A percentile compares a stretch with the other conserved stretches of the same genome.
Evolutionary conservation across 352 stramenopile species (phyloP).

Genomic region (Phytophthora podocarpi): DNA sequence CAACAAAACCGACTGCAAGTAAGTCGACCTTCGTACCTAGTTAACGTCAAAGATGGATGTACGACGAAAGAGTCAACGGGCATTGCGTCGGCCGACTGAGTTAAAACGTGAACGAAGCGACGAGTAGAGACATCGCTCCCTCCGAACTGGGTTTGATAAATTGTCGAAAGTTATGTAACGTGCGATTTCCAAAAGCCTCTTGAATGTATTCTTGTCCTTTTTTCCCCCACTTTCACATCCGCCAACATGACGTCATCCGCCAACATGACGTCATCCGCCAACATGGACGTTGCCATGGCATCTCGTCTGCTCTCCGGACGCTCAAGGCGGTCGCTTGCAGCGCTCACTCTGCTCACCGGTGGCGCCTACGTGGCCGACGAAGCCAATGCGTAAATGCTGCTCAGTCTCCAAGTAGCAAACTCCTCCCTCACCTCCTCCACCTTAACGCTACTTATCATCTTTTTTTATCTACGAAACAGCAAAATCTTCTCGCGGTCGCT

Average conservation of each 20-base stretch:
- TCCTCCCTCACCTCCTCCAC: no score
- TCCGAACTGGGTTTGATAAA: no score
- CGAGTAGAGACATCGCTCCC: no score
- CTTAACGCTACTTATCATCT: no score
- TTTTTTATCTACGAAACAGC: slow-evolving; percentile 22
- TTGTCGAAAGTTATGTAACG: no score
- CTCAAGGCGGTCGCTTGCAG: slow-evolving; percentile 21
- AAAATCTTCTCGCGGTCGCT: slow-evolving; percentile 67
- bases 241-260: slow-evolving; percentile 5
- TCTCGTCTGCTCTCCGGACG: slow-evolving; percentile 23
- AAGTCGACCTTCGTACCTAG: slow-evolving; percentile 14
- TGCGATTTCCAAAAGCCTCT: no score
- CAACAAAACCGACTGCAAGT: slow-evolving; percentile 30
- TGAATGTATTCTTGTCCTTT: slow-evolving; percentile 3
- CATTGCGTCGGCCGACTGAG: background rate
- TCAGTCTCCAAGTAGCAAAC: background rate
- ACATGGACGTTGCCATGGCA: slow-evolving; percentile 9
- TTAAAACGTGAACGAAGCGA: no score
- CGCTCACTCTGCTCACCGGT: slow-evolving; percentile 32
- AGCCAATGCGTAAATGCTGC: slow-evolving; percentile 49
- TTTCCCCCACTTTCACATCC: background rate
- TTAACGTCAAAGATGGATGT: no score
- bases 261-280: no score
- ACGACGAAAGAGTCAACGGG: no score
- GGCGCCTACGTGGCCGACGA: slow-evolving; percentile 48